phyloP scores from a whole-genome alignment of 768 basidiomycete species.

The Calocybe indica region DNA sequence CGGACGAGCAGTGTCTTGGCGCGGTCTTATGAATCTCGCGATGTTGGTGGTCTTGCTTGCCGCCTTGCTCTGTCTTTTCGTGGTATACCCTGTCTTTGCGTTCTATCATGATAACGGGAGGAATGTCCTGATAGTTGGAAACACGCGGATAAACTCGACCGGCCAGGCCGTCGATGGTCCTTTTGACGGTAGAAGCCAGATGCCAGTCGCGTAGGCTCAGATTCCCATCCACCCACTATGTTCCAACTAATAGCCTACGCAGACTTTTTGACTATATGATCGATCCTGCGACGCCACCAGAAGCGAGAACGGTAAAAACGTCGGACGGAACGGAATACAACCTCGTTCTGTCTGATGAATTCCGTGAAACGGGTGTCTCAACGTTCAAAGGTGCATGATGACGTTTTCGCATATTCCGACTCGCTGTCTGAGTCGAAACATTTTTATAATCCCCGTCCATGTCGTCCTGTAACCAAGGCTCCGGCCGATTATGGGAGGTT shows the following conservation, averaged over 20 bases:
- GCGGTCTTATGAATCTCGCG: constrained; percentile 51
- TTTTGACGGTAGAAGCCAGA: constrained; percentile 24
- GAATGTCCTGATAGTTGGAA: constrained; percentile 43
- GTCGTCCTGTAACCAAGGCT: no score
- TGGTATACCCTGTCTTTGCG: constrained; percentile 63
- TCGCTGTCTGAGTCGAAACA: no score
- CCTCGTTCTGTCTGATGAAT: constrained; percentile 61
- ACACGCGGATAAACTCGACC: constrained; percentile 56
- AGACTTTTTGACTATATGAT: constrained; percentile 2
- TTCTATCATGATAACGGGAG: constrained; percentile 32
- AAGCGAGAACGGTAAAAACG: constrained; percentile 19
- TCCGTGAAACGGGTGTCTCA: constrained; percentile 13
- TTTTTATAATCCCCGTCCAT: no score
- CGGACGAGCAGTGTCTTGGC: constrained; percentile 15
- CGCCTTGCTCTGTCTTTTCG: constrained; percentile 62
- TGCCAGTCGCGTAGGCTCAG: constrained; percentile 17
- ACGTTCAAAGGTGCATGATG: no score
- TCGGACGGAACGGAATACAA: constrained; percentile 48
- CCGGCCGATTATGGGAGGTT: no score
- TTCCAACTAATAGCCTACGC: not conserved
- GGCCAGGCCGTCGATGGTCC: constrained; percentile 49
- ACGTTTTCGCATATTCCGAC: no score
- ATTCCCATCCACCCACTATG: not conserved
- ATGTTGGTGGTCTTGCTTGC: constrained; percentile 54
- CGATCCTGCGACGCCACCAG: constrained; percentile 11